Conservation (phyloP, 208 protist species). For the Trypanosoma scelopori region DNA sequence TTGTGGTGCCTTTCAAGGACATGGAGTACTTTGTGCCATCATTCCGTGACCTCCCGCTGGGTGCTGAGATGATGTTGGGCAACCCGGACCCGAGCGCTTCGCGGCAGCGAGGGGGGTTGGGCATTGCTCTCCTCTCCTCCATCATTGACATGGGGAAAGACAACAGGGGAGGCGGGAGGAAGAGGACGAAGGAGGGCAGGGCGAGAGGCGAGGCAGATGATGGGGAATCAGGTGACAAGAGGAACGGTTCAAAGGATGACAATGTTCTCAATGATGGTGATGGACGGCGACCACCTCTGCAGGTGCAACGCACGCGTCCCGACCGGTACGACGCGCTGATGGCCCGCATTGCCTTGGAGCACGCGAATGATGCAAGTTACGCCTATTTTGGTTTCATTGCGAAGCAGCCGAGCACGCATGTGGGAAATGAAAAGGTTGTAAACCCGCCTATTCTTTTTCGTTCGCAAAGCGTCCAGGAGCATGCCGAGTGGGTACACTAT, state of each 20-base stretch:
- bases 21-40: constrained; percentile 49
- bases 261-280: constrained; percentile 6
- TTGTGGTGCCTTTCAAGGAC: constrained; percentile 38
- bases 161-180: background rate
- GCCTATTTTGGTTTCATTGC: constrained; percentile 40
- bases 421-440: constrained; percentile 10
- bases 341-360: constrained; percentile 6
- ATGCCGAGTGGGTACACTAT: constrained; percentile 50
- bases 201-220: background rate
- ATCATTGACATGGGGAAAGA: background rate
- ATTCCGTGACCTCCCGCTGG: constrained; percentile 15
- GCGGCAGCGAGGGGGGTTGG: background rate
- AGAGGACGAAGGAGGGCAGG: background rate
- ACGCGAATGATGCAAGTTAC: constrained; percentile 10
- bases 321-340: constrained; percentile 24
- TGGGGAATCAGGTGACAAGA: background rate
- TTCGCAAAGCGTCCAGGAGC: constrained; percentile 31
- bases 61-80: constrained; percentile 1
- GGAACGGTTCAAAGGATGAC: background rate
- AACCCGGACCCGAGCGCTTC: background rate
- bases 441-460: constrained; percentile 48
- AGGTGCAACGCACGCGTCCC: background rate
- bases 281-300: background rate
- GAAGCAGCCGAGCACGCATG: background rate
- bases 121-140: background rate